Conservation (phyloP, 768 basidiomycete species). For the Kwoniella sp. region DNA sequence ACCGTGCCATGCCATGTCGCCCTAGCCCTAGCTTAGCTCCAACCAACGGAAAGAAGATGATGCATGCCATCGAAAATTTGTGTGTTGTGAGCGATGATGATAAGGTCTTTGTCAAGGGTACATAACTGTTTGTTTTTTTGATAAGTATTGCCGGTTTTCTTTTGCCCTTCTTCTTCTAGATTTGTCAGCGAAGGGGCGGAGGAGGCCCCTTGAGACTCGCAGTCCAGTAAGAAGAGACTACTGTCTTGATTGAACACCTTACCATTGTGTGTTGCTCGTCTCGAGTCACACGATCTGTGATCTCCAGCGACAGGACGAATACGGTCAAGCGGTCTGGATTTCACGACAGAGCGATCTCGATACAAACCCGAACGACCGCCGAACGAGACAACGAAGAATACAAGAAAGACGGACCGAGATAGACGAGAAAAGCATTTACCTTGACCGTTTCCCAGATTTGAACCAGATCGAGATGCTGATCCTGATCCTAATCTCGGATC, state of each 20-base stretch:
- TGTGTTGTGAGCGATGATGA: constrained; percentile 2
- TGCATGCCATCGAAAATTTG: constrained; percentile 30
- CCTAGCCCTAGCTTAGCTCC: too few species aligned
- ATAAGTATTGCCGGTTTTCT: not conserved
- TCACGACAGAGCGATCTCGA: too few species aligned
- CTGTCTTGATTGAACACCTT: not conserved
- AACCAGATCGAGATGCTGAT: constrained; percentile 10
- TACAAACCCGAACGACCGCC: not conserved
- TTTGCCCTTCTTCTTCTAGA: not conserved
- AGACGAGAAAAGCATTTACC: constrained; percentile 19
- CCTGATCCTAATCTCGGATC: too few species aligned
- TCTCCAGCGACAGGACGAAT: too few species aligned
- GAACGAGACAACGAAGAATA: not conserved
- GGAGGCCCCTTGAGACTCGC: not conserved
- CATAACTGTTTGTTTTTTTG: not conserved
- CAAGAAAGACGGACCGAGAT: not conserved
- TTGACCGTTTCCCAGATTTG: constrained; percentile 13
- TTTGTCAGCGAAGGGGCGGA: not conserved
- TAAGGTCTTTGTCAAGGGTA: not conserved
- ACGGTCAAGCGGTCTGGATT: too few species aligned
- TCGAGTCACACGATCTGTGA: not conserved
- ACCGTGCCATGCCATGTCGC: too few species aligned
- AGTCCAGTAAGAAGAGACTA: too few species aligned
- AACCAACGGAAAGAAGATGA: constrained; percentile 28
- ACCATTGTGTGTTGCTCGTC: not conserved